A percentile compares a stretch with the other conserved stretches of the same genome.
Evolutionary conservation across 2,329 filamentous ascomycete genomes (phyloP).

Genomic region (Endoconidiophora laricicola): DNA sequence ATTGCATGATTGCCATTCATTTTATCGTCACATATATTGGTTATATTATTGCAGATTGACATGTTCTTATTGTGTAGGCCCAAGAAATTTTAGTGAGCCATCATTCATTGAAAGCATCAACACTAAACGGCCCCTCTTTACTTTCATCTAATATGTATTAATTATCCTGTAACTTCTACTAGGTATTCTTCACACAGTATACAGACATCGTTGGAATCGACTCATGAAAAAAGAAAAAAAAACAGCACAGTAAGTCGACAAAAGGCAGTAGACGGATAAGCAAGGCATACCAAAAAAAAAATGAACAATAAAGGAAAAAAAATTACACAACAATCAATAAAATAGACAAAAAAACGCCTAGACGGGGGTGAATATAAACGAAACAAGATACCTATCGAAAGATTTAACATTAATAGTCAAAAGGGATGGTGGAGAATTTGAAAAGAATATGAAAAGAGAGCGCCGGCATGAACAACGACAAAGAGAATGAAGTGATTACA

Average conservation of each 20-base stretch:
- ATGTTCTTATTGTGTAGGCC: too few relatives aligned
- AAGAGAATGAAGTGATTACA: conserved; percentile 3
- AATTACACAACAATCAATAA: neutral
- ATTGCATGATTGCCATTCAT: too few relatives aligned
- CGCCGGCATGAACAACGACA: conserved; percentile 1
- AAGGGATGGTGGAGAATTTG: neutral
- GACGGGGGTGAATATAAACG: conserved; percentile 13
- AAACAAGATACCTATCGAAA: neutral
- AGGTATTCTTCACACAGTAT: neutral
- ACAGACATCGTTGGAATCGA: neutral
- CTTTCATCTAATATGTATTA: neutral
- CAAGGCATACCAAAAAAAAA: neutral
- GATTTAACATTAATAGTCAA: conserved; percentile 11
- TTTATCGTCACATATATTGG: too few relatives aligned
- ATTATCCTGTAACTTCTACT: neutral
- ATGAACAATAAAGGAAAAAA: neutral
- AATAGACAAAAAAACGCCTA: conserved; percentile 12
- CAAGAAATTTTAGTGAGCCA: too few relatives aligned
- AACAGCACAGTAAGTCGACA: too few relatives aligned
- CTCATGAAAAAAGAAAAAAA: neutral
- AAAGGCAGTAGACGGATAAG: too few relatives aligned
- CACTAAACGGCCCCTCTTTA: neutral
- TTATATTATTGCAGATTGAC: too few relatives aligned
- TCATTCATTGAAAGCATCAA: too few relatives aligned
- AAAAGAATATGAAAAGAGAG: neutral